Evolutionary conservation across 2,329 filamentous ascomycete species (phyloP), one percentile per base, ranked within the genome.

Genomic region (Aspergillus quadrilineatus): DNA sequence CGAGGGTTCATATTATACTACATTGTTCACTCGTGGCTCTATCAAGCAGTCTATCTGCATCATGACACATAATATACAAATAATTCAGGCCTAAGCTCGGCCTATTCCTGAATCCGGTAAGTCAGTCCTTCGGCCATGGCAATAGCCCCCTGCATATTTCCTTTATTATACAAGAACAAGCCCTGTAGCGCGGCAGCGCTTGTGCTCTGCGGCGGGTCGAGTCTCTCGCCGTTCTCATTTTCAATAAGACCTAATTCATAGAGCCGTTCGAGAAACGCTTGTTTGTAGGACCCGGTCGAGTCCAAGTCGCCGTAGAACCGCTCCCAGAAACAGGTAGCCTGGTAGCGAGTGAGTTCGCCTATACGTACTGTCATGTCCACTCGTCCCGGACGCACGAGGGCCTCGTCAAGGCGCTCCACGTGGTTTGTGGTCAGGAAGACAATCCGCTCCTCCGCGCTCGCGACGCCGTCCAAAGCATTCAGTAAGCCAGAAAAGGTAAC

Each of bases 341-440:
- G 94, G 71, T 89, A 89, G 57, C 85, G 82, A 2, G 89, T 93
- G 32, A 93, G 92, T 73, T 96, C 89, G 37, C 92, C 93, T 48
- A 99, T 88, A 53, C 90, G 85, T 3, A 96, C 84, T 63, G 90
- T 94, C 88, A 97, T 89, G 73, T 99, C 94, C 0, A 99, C 92
- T 48, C 94, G 84, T 0, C 94, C 94, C 0, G 94, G 94, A 26
- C 94, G 83, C 47, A 97, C 90, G 42, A 99, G 77, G 4, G 94
- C 94, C 59, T 91, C 88, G 67, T 97, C 92, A 1, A 97, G 82
- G 41, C 90, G 84, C 63, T 97, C 92, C 37, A 96, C 86, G 68
- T 97, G 91, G 68, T 99, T 99, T 17, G 93, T 96, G 1, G 94
- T 99, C 60, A 96, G 80, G 73, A 99, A 96, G 1, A 95, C 86